Base-by-base conservation (phyloP, 2,329 filamentous ascomycete species). In the Harringtonia lauricola region DNA sequence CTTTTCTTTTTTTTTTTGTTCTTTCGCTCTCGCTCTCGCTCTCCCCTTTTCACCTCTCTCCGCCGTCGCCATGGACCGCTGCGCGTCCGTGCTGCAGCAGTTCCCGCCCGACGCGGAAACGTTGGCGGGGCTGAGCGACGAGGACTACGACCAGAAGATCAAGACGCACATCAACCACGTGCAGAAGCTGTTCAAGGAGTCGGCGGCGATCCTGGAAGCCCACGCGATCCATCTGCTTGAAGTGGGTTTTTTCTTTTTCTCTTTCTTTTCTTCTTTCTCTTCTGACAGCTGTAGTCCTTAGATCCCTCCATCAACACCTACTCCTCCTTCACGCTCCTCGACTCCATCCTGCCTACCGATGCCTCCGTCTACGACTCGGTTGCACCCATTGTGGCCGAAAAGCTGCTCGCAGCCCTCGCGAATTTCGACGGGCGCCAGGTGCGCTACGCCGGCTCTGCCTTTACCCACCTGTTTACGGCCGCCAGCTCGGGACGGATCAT, bases 401-500 rank as follows among this genome's bases (percentile, higher is more conserved):
- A 65, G 38, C 55, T 68, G 15, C 54, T 69, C 39, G 52, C 57
- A 2, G 74, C 77, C 47, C 55, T 76, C 22, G 49, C 65, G 38
- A 56, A 56, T 6, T 77, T 76, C 49, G 68, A 77, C 46, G 55
- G 63, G 13, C 56, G 64, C 10, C 74, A 78, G 51, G 64, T 73
- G 43, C 66, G 74, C 52, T 77, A 76, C 54, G 64, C 61, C 12
- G 70, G 70, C 17, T 44, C 48, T 3, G 46, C 59, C 4, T 63
- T 78, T 18, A 58, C 62, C n/a, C 55, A 60, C 2, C 52, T 77
- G 3, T 59, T 78, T 19, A 60, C 64, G 2, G 55, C 56, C 36
- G 55, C 72, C 14, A 57, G 57, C 2, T 57, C 53, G 3, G 63
- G 64, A 33, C 59, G 59, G 34, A 39, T 70, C 10, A 62, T 68